phyloP scores from a whole-genome alignment of 495 filamentous ascomycete genomes.

The Polyplosphaeria fusca region DNA sequence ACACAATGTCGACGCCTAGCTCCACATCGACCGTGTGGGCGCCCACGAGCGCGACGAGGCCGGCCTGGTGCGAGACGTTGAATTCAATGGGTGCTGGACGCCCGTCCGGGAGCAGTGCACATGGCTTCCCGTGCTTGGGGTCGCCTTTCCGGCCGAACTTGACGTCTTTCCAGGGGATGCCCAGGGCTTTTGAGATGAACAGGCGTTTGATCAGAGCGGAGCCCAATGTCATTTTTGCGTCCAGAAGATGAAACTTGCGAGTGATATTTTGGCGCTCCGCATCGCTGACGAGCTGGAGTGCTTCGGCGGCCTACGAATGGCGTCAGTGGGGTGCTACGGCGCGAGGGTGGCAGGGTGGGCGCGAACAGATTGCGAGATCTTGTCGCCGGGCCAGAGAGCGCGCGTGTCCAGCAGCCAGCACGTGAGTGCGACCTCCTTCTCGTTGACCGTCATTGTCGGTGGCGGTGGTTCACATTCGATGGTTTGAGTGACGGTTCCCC shows the following conservation, averaged over 20 bases:
- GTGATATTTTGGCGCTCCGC: slow-evolving; percentile 52
- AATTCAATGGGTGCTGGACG: slow-evolving; percentile 56
- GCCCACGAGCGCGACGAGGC: slow-evolving; percentile 65
- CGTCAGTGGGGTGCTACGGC: neutral
- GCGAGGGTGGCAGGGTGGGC: neutral
- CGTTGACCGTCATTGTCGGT: neutral
- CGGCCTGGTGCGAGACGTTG: slow-evolving; percentile 87
- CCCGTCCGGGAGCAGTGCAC: slow-evolving; percentile 42
- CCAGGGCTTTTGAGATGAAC: slow-evolving; percentile 60
- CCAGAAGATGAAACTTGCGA: slow-evolving; percentile 57
- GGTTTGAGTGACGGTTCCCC: too few relatives aligned
- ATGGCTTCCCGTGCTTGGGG: slow-evolving; percentile 61
- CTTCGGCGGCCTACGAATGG: slow-evolving; percentile 49
- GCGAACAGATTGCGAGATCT: slow-evolving; percentile 35
- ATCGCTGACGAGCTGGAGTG: slow-evolving; percentile 55
- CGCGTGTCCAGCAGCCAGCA: slow-evolving; percentile 45
- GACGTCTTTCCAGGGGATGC: slow-evolving; percentile 64
- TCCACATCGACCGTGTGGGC: slow-evolving; percentile 37
- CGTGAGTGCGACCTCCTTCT: slow-evolving; percentile 22
- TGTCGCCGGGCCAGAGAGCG: slow-evolving; percentile 39
- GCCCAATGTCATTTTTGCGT: slow-evolving; percentile 67
- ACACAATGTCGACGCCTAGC: slow-evolving; percentile 56
- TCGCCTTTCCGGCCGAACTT: slow-evolving; percentile 57
- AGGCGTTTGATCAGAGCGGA: slow-evolving; percentile 78
- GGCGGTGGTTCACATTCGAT: too few relatives aligned